These are phyloP conservation scores for Aspergillus panamensis DNA, from an alignment of 495 filamentous ascomycete species.

Conservation along the genomic window DNA sequence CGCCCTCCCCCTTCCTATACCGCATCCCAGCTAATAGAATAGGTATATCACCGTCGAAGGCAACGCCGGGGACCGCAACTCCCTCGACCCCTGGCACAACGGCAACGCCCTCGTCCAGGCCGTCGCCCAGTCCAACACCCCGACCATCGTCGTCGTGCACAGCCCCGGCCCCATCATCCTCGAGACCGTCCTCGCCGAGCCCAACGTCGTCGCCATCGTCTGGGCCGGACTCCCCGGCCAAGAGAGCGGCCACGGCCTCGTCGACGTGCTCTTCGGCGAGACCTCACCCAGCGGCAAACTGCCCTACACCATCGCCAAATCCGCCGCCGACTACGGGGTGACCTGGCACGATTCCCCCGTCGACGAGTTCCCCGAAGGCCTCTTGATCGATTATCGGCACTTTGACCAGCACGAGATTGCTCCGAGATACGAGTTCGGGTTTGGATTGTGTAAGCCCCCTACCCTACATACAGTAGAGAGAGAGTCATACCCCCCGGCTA, in stretches of 20 bases:
- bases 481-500: not conserved
- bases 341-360: slow-evolving; percentile 46
- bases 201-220: slow-evolving; percentile 61
- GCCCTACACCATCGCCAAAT: slow-evolving; percentile 67
- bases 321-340: slow-evolving; percentile 63
- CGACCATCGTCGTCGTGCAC: slow-evolving; percentile 62
- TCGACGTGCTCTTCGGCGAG: slow-evolving; percentile 58
- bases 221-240: slow-evolving; percentile 61
- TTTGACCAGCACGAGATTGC: slow-evolving; percentile 59
- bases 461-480: not conserved
- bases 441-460: slow-evolving; percentile 44
- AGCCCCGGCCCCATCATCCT: slow-evolving; percentile 58
- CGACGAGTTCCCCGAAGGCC: slow-evolving; percentile 57
- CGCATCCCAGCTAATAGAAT: not conserved
- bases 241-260: slow-evolving; percentile 54
- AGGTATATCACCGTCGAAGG: slow-evolving; percentile 59
- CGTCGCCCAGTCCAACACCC: slow-evolving; percentile 53
- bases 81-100: slow-evolving; percentile 49
- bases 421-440: slow-evolving; percentile 65
- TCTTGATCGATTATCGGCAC: slow-evolving; percentile 64
- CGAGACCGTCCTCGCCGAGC: slow-evolving; percentile 52
- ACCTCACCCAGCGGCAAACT: slow-evolving; percentile 60
- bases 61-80: slow-evolving; percentile 48
- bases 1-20: not conserved
- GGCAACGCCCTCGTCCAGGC: slow-evolving; percentile 54